Percentiles rank a stretch among this genome's conserved stretches.
phyloP scores from a whole-genome alignment of 495 filamentous ascomycete species.

The Aspergillus ellipticus region DNA sequence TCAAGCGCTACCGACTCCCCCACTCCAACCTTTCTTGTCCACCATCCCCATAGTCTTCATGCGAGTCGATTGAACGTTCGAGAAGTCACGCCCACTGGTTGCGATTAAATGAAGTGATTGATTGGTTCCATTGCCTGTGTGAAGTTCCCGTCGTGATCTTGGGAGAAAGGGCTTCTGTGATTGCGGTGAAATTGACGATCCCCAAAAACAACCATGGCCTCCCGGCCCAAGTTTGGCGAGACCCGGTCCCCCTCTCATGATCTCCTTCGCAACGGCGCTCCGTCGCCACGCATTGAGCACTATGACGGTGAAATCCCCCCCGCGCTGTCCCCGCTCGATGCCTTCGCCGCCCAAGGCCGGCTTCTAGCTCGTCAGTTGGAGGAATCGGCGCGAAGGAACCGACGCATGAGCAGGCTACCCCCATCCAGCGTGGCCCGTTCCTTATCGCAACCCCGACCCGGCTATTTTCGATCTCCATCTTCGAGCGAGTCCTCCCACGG shows the following conservation, averaged over 20 bases:
- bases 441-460: constrained; percentile 63
- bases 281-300: constrained; percentile 68
- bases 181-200: constrained; percentile 4
- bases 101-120: constrained; percentile 11
- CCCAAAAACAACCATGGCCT: constrained; percentile 41
- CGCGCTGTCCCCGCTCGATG: constrained; percentile 89
- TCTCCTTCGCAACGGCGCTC: constrained; percentile 48
- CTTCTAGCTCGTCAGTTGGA: constrained; percentile 83
- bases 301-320: constrained; percentile 85
- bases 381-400: constrained; percentile 61
- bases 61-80: constrained; percentile 11
- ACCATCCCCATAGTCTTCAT: constrained; percentile 20
- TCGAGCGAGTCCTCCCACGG: constrained; percentile 28
- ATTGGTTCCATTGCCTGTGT: neutral
- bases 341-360: constrained; percentile 84
- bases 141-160: neutral
- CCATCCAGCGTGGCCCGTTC: constrained; percentile 77
- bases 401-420: constrained; percentile 79
- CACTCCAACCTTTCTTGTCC: neutral
- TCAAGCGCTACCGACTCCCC: neutral
- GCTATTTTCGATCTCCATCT: constrained; percentile 63
- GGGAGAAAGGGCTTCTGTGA: constrained; percentile 1
- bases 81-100: constrained; percentile 3
- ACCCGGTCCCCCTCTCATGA: constrained; percentile 61
- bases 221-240: constrained; percentile 58